phyloP scores from a whole-genome alignment of 2,329 filamentous ascomycete species.

The Coniosporium tulheliwenetii region DNA sequence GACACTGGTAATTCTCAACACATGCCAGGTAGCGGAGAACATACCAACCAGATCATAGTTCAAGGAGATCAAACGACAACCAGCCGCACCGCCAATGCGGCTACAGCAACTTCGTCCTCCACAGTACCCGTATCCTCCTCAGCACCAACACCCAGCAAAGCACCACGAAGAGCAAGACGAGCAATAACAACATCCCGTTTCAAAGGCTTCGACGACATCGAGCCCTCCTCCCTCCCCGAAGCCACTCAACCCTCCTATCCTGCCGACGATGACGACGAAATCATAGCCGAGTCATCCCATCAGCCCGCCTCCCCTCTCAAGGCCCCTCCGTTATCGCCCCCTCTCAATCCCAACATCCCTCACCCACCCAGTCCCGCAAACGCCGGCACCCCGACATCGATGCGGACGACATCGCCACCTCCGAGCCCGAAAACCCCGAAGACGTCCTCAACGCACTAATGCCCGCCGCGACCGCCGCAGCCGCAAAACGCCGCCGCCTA shows the following conservation, averaged over 20 bases:
- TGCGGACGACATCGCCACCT: slow-evolving; percentile 1
- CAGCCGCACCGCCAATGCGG: no score
- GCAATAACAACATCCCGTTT: slow-evolving; percentile 33
- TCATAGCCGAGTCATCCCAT: slow-evolving; percentile 6
- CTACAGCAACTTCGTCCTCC: neutral
- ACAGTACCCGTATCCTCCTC: neutral
- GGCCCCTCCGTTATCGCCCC: slow-evolving; percentile 1
- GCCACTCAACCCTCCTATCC: neutral
- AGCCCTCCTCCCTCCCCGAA: slow-evolving; percentile 4
- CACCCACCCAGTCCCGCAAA: slow-evolving; percentile 10
- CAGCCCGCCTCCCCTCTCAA: no score
- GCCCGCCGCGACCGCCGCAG: slow-evolving; percentile 47
- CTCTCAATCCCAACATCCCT: neutral
- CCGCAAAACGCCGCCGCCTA: slow-evolving; percentile 63
- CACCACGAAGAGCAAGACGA: slow-evolving; percentile 1
- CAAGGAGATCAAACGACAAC: no score
- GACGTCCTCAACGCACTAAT: slow-evolving; percentile 58
- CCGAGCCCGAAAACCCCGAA: slow-evolving; percentile 12
- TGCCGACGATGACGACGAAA: slow-evolving; percentile 2
- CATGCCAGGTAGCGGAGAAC: no score
- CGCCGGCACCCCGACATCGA: slow-evolving; percentile 6
- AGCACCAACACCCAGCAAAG: neutral
- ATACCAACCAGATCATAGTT: no score
- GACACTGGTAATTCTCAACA: no score
- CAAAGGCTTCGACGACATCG: slow-evolving; percentile 31